Percentiles rank a stretch among this genome's conserved stretches.
phyloP scores from a whole-genome alignment of 75 land plant species.

The Cupressus sempervirens region DNA sequence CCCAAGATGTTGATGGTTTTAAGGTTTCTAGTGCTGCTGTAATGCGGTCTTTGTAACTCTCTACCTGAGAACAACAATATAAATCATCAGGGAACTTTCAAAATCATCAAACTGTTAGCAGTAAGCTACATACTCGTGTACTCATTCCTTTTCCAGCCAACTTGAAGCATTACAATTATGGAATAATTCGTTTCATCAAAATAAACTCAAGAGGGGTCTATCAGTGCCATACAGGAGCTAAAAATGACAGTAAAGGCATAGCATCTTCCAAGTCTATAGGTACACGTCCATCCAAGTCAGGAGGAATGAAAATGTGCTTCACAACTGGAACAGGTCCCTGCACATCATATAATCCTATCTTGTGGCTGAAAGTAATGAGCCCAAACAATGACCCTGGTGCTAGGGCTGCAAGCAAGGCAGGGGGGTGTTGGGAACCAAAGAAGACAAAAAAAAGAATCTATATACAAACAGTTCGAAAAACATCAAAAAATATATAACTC shows the following conservation, averaged over 20 bases:
- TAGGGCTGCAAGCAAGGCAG: conserved; percentile 53
- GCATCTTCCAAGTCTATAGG: conserved; percentile 81
- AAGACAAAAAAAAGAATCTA: background rate
- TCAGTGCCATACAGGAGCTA: conserved; percentile 75
- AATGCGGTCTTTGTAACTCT: conserved; percentile 85
- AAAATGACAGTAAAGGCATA: conserved; percentile 85
- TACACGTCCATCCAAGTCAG: conserved; percentile 63
- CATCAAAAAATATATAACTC: background rate
- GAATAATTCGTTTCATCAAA: background rate
- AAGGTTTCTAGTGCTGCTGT: conserved; percentile 93
- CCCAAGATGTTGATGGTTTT: conserved; percentile 97
- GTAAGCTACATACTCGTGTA: background rate
- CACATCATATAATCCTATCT: conserved; percentile 92
- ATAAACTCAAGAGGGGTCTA: background rate
- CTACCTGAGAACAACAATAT: conserved; percentile 49
- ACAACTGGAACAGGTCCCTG: conserved; percentile 96
- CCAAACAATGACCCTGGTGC: conserved; percentile 91
- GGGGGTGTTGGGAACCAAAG: background rate
- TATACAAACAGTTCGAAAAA: background rate
- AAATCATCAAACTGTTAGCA: background rate
- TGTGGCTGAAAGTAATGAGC: conserved; percentile 93
- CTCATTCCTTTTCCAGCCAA: background rate
- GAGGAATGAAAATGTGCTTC: conserved; percentile 79
- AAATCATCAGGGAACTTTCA: background rate
- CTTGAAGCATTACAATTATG: conserved; percentile 7